These are phyloP conservation scores for Talaromyces sp. DNA, from an alignment of 2,329 filamentous ascomycete species.

Conservation along the genomic window DNA sequence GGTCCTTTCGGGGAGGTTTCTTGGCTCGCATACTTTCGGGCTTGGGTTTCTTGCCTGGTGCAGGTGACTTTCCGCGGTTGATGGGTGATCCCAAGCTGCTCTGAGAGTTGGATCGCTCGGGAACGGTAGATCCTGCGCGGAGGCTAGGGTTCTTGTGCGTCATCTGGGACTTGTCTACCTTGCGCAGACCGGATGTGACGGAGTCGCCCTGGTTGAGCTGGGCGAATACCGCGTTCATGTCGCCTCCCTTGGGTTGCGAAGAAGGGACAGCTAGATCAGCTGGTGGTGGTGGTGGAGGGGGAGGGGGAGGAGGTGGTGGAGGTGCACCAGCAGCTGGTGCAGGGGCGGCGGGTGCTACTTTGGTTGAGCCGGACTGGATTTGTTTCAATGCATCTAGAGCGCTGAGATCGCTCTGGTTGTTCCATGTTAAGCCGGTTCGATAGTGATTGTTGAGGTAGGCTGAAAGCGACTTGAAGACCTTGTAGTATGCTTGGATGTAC, in stretches of 20 bases:
- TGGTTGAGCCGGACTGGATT: slow-evolving; percentile 46
- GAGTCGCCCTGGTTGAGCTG: slow-evolving; percentile 84
- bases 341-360: slow-evolving; percentile 13
- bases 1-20: slow-evolving; percentile 74
- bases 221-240: slow-evolving; percentile 84
- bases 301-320: slow-evolving; percentile 40
- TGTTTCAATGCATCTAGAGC: slow-evolving; percentile 68
- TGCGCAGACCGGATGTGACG: slow-evolving; percentile 85
- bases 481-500: slow-evolving; percentile 91
- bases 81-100: slow-evolving; percentile 52
- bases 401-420: slow-evolving; percentile 69
- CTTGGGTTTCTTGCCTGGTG: slow-evolving; percentile 83
- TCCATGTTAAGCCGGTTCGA: slow-evolving; percentile 79
- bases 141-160: slow-evolving; percentile 96
- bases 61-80: slow-evolving; percentile 73
- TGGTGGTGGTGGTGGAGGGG: slow-evolving; percentile 51
- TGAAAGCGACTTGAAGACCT: slow-evolving; percentile 78
- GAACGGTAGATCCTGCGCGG: slow-evolving; percentile 69
- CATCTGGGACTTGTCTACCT: slow-evolving; percentile 94
- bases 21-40: slow-evolving; percentile 80
- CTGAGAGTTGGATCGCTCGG: slow-evolving; percentile 54
- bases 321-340: slow-evolving; percentile 24
- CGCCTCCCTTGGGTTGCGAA: slow-evolving; percentile 47
- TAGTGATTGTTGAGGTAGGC: slow-evolving; percentile 85
- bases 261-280: slow-evolving; percentile 38